These are phyloP conservation scores for Aspergillus nidulans DNA, from an alignment of 495 filamentous ascomycete species.

Conservation along the genomic window DNA sequence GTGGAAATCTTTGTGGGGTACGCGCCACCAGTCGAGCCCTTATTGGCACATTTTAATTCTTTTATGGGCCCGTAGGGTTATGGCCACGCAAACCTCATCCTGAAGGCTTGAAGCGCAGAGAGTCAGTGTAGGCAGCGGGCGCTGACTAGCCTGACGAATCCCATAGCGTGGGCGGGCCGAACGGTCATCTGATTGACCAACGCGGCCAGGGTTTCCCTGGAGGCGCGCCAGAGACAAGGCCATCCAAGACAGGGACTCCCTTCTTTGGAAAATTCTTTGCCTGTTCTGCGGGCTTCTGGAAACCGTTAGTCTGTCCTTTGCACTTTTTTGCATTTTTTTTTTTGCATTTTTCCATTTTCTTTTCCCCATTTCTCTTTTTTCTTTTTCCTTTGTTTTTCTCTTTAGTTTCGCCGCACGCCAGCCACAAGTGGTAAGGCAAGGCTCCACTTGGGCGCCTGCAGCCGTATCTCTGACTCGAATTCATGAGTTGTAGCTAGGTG, in stretches of 20 bases:
- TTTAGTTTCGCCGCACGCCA: constrained; percentile 1
- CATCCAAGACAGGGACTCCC: neutral
- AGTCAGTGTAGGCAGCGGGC: neutral
- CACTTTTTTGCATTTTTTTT: neutral
- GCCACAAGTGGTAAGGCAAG: constrained; percentile 3
- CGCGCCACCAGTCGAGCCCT: neutral
- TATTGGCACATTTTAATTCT: neutral
- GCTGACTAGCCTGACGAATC: constrained; percentile 12
- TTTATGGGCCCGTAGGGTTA: constrained; percentile 2
- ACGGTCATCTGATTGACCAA: constrained; percentile 15
- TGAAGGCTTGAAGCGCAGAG: neutral
- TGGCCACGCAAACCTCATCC: constrained; percentile 15
- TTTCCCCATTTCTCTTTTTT: neutral
- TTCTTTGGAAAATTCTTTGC: constrained; percentile 19
- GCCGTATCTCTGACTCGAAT: neutral
- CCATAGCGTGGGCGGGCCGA: constrained; percentile 11
- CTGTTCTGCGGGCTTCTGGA: constrained; percentile 20
- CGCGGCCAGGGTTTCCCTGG: neutral
- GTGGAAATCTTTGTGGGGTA: neutral
- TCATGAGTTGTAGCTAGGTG: neutral
- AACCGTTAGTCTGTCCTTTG: neutral
- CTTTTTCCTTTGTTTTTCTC: neutral
- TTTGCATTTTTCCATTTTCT: neutral
- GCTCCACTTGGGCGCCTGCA: neutral
- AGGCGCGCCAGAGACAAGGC: neutral